Percentiles rank a stretch among this genome's conserved stretches.
These are phyloP conservation scores for Kuraishia ogatae DNA, from an alignment of 805 yeast species.

Conservation along the genomic window DNA sequence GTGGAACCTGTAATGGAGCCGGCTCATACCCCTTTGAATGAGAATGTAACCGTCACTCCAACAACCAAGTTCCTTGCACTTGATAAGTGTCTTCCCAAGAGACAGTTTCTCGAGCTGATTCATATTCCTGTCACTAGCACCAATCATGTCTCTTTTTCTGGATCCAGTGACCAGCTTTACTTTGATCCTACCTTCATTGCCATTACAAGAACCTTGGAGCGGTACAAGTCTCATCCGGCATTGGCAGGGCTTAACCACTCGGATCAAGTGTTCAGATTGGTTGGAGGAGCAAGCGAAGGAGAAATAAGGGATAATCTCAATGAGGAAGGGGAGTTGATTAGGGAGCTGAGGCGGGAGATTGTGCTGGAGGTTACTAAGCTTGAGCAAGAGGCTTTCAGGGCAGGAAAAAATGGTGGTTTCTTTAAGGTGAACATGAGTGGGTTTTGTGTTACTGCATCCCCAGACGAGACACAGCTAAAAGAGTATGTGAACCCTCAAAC, in stretches of 20 bases:
- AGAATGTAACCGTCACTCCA: background rate
- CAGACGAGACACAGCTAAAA: constrained; percentile 7
- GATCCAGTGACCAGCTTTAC: constrained; percentile 12
- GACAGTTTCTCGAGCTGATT: constrained; percentile 48
- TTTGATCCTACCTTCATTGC: constrained; percentile 25
- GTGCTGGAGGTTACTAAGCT: constrained; percentile 5
- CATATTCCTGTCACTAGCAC: constrained; percentile 26
- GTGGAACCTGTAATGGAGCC: background rate
- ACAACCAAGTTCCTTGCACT: constrained; percentile 60
- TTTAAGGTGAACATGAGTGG: constrained; percentile 1
- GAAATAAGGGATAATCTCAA: constrained; percentile 6
- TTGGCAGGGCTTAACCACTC: background rate
- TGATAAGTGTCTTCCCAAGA: constrained; percentile 71
- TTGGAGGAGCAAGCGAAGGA: constrained; percentile 1
- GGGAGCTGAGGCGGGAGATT: constrained; percentile 10
- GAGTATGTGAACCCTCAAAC: constrained; percentile 21
- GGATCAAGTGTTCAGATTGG: background rate
- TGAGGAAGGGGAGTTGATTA: constrained; percentile 8
- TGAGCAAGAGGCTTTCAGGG: background rate
- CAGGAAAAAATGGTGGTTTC: background rate
- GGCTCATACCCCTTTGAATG: background rate
- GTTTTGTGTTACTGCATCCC: constrained; percentile 6
- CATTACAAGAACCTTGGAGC: constrained; percentile 13
- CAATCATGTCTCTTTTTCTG: constrained; percentile 11
- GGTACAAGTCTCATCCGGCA: background rate